Base-by-base conservation (phyloP, 179 eudicot species). In the Spinacia oleracea region DNA sequence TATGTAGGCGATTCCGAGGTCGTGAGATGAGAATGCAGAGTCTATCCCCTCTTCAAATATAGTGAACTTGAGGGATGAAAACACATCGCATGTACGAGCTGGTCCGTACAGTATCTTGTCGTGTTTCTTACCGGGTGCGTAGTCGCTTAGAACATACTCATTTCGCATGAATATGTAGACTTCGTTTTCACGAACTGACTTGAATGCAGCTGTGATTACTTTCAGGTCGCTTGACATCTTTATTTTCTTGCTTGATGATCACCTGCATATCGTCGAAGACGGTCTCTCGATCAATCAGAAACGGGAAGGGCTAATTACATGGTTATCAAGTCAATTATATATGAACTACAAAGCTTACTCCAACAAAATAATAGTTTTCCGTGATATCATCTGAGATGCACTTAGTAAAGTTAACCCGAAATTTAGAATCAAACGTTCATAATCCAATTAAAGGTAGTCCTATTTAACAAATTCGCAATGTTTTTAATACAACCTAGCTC, bases 91-190 rank as follows among this genome's bases (percentile, higher is more conserved):
- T 43, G 27, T 45, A 10, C 20, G 34, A 42, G 34, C 34, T 23
- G 73, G 73, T 43, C 73, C 73, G 21, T 45, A 23, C 51, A 70
- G 25, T 70, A 70, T 70, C 10, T 43, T 45, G 73, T 70, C 73
- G n/a, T 45, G 7, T 12, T 4, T 46, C n/a, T 4, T 1, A 42
- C 9, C 56, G 8, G 73, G 73, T 45, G 55, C 73, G 43, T 70
- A 70, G 31, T 70, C 73, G 4, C 46, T 20, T 6, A 70, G 4
- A 11, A 70, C 73, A 25, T 70, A 70, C 55, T 70, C 73, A 16
- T 70, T 70, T 10, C n/a, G 46, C 73, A 70, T 70, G 56, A 70
- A 70, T 43, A 70, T 70, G 34, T 45, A 70, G 32, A 35, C 73
- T 70, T 70, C 31, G 7, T 43, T 70, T 70, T 14, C 56, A 1